phyloP scores from a whole-genome alignment of 1,284 basidiomycete genomes.

The Rhizopogon hawkerae region DNA sequence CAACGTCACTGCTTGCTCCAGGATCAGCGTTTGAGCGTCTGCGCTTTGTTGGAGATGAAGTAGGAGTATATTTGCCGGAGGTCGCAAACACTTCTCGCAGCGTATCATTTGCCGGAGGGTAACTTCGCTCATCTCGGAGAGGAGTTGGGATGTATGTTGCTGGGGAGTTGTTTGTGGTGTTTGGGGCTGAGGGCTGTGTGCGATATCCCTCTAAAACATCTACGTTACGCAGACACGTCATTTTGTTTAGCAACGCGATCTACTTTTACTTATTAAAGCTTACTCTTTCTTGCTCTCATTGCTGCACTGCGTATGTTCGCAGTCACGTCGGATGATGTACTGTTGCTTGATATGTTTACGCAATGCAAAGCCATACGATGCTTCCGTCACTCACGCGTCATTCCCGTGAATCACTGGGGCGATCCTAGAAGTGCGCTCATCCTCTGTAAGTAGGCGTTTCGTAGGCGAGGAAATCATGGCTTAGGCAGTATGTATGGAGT shows the following conservation, averaged over 20 bases:
- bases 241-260: conserved; percentile 18
- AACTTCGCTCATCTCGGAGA: conserved; percentile 14
- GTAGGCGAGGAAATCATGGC: conserved; percentile 15
- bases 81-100: conserved; percentile 25
- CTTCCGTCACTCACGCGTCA: conserved; percentile 17
- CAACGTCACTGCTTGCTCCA: conserved; percentile 14
- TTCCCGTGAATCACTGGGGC: conserved; percentile 21
- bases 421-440: conserved; percentile 26
- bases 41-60: conserved; percentile 29
- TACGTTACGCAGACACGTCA: conserved; percentile 19
- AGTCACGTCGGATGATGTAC: conserved; percentile 17
- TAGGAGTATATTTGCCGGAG: conserved; percentile 20
- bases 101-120: conserved; percentile 25
- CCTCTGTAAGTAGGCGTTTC: conserved; percentile 39
- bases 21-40: conserved; percentile 22
- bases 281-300: conserved; percentile 28
- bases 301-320: conserved; percentile 27
- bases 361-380: conserved; percentile 4
- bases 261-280: conserved; percentile 16
- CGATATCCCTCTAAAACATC: conserved; percentile 28
- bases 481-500: background rate
- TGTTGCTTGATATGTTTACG: conserved; percentile 10
- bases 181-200: conserved; percentile 19
- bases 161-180: conserved; percentile 12
- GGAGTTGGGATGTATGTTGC: conserved; percentile 25